Base-by-base conservation (phyloP, 192 early-diverging fungal species). In the Linderina pennispora region DNA sequence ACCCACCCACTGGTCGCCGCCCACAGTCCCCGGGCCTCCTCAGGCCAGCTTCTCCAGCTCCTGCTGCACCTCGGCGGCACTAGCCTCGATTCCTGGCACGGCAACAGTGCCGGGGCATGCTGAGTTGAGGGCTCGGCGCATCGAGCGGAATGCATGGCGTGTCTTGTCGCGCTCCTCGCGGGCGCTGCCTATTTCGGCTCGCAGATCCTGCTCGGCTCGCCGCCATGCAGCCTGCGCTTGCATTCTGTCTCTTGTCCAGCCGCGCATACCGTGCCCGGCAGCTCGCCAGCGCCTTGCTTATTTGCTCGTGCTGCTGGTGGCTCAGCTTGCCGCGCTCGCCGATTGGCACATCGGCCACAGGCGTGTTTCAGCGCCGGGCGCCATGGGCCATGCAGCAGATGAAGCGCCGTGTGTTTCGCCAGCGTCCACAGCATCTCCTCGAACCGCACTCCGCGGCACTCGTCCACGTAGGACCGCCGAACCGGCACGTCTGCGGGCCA, bases 381-480 rank as follows among this genome's bases (percentile, higher is more conserved):
- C 14, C 24, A 28, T n/a, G 5, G 23, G 24, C 9, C 23, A 36
- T 23, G 6, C 26, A 64, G 22, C 44, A 52, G 20, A 16, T 23
- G 9, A 10, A 35, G 42, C 0, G 50, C 58, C 2, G 58, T 43
- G 23, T 36, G 32, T 20, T 3, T 9, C 0, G 63, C 36, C 40
- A 73, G 35, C 17, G 58, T 18, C 63, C 63, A 65, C 50, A 76
- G 22, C 1, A 63, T 34, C 2, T 42, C 40, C 37, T 76, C 74
- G 28, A 76, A 66, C 1, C 74, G 31, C 21, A 45, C 14, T 0
- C 74, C 74, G 1, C 58, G 58, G n/a, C 67, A 50, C 40, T 76
- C 74, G 21, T 76, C 74, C 7, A 76, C 39, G 50, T 54, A 58
- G 24, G 74, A 71, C 18, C 66, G 22, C 11, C 74, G 45, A 19